A percentile compares a stretch with the other conserved stretches of the same genome.
Evolutionary conservation across 148 eudicot genomes (phyloP).

Genomic region (Camellia sinensis): DNA sequence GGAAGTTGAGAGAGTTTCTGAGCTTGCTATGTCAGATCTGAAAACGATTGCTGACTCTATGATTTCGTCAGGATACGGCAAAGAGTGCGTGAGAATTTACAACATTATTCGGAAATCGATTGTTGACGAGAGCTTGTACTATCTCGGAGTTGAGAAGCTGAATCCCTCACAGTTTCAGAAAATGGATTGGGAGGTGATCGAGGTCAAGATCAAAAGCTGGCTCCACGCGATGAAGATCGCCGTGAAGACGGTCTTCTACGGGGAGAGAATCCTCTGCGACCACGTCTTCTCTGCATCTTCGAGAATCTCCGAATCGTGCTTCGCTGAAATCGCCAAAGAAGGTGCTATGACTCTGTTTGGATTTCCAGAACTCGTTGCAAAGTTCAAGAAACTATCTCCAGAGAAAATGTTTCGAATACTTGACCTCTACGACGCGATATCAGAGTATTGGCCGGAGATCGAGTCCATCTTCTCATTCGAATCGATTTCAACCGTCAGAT

Average conservation of each 20-base stretch:
- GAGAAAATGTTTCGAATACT: constrained; percentile 47
- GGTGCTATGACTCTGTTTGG: constrained; percentile 40
- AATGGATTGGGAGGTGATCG: constrained; percentile 54
- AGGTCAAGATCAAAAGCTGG: constrained; percentile 57
- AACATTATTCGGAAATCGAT: constrained; percentile 45
- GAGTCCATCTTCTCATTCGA: constrained; percentile 39
- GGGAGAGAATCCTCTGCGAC: constrained; percentile 68
- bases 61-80: constrained; percentile 64
- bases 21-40: constrained; percentile 40
- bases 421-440: constrained; percentile 40
- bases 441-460: constrained; percentile 40
- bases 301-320: constrained; percentile 48
- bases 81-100: constrained; percentile 64
- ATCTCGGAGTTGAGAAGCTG: constrained; percentile 42
- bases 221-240: constrained; percentile 31
- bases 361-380: constrained; percentile 59
- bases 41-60: constrained; percentile 63
- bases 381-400: constrained; percentile 49
- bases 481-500: constrained; percentile 22
- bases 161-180: constrained; percentile 38
- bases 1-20: constrained; percentile 11
- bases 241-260: constrained; percentile 45
- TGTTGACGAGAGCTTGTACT: constrained; percentile 40
- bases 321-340: constrained; percentile 55
- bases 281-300: constrained; percentile 50